phyloP scores from a whole-genome alignment of 2,329 filamentous ascomycete species.

The Dichotomopilus funicola region DNA sequence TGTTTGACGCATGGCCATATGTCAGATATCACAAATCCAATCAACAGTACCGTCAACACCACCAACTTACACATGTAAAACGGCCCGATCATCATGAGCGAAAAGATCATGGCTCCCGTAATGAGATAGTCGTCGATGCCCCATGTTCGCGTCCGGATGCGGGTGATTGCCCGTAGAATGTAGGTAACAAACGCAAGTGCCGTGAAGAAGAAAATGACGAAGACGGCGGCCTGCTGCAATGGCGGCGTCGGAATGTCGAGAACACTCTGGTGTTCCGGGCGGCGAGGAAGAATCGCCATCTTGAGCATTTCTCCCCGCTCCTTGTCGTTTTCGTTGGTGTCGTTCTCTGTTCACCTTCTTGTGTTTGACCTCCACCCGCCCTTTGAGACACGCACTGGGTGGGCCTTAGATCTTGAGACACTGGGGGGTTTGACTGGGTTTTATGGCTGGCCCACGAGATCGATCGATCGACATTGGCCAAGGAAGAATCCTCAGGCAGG shows the following conservation, averaged over 20 bases:
- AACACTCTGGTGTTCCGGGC: conserved; percentile 7
- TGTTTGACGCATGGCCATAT: neutral
- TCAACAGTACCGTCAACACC: no score
- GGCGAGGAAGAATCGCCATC: conserved; percentile 11
- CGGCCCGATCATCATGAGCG: conserved; percentile 17
- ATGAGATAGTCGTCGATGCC: conserved; percentile 25
- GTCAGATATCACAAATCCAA: neutral
- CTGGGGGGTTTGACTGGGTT: no score
- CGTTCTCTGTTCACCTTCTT: no score
- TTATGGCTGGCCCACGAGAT: no score
- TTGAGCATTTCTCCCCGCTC: no score
- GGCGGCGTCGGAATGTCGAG: conserved; percentile 16
- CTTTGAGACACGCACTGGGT: no score
- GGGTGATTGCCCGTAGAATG: conserved; percentile 16
- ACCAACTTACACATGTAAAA: conserved; percentile 18
- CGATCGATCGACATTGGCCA: no score
- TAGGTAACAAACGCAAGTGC: conserved; percentile 21
- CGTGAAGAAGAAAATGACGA: conserved; percentile 25
- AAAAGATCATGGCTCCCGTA: conserved; percentile 23
- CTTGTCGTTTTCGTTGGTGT: no score
- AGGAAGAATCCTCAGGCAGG: no score
- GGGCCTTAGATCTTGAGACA: no score
- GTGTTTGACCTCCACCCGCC: no score
- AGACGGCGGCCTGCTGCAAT: conserved; percentile 15
- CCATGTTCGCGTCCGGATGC: conserved; percentile 20